These are phyloP conservation scores for Leishmania guyanensis DNA, from an alignment of 208 protist species.

Conservation along the genomic window DNA sequence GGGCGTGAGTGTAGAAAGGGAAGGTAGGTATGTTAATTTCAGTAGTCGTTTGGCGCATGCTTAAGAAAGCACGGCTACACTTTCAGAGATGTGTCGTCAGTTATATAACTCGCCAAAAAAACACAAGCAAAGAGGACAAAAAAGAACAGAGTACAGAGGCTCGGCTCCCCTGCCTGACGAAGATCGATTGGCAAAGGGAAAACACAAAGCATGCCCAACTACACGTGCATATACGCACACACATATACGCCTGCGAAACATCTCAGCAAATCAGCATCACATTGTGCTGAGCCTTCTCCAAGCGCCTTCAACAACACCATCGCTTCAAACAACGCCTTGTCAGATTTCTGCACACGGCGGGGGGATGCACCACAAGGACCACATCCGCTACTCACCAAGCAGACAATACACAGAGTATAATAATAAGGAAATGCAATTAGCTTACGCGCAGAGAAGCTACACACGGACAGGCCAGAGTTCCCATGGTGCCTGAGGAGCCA, in stretches of 20 bases:
- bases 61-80: not conserved
- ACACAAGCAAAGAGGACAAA: not conserved
- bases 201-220: not conserved
- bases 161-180: not conserved
- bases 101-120: not conserved
- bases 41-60: not conserved
- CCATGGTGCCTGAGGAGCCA: constrained; percentile 19
- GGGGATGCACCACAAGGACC: not conserved
- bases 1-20: not conserved
- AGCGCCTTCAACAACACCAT: not conserved
- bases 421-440: not conserved
- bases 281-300: not conserved
- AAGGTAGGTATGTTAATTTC: not conserved
- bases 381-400: not conserved
- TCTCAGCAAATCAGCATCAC: not conserved
- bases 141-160: not conserved
- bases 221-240: not conserved
- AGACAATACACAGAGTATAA: not conserved
- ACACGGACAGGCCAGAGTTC: not conserved
- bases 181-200: too few species aligned
- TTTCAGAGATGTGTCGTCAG: not conserved
- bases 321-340: not conserved
- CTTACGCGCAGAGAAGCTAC: not conserved
- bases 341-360: not conserved
- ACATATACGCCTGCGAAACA: not conserved